Base-by-base conservation (phyloP, 331 rosid species). In the Quercus tomentella region DNA sequence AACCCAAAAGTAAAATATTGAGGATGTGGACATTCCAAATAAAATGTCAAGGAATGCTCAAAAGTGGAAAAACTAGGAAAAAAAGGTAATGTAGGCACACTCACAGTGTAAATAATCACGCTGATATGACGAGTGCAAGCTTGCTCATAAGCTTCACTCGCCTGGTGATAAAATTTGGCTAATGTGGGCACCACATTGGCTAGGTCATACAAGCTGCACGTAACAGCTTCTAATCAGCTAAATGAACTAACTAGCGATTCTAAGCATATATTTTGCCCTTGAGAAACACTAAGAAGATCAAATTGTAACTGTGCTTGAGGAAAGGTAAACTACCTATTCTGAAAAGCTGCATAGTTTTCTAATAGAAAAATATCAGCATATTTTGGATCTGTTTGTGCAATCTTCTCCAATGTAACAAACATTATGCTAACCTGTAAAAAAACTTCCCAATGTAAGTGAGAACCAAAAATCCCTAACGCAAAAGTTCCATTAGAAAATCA, bases 281-380 rank as follows among this genome's bases (percentile, higher is more conserved):
- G 35, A 56, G 12, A 56, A 78, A 72, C 57, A 37, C 51, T 69
- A 75, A 70, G 54, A 76, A 80, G 33, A 58, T n/a, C 67, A 60
- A 23, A 6, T 22, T 22, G 54, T 12, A 60, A 12, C 20, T 22
- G 26, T 60, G 35, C 31, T 65, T 55, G 49, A 69, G 22, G 26
- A 56, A 65, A 63, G 60, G 71, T 25, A 70, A 68, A 43, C 35
- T 87, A 90, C 99, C 99, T 96, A 83, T 93, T 96, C 86, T 96
- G 99, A 88, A 96, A 96, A 77, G 99, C 92, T 26, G 99, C 99
- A 86, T 91, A 96, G 84, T 96, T 96, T 88, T 96, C 99, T 74
- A 96, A 62, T 12, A 96, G 97, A 87, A 96, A 91, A 70, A 96
- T 84, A 81, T 96, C 98, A 11, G 94, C 88, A 82, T 95, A 93